phyloP scores from a whole-genome alignment of 2,329 filamentous ascomycete genomes.

The Calcarisporium arbuscula region DNA sequence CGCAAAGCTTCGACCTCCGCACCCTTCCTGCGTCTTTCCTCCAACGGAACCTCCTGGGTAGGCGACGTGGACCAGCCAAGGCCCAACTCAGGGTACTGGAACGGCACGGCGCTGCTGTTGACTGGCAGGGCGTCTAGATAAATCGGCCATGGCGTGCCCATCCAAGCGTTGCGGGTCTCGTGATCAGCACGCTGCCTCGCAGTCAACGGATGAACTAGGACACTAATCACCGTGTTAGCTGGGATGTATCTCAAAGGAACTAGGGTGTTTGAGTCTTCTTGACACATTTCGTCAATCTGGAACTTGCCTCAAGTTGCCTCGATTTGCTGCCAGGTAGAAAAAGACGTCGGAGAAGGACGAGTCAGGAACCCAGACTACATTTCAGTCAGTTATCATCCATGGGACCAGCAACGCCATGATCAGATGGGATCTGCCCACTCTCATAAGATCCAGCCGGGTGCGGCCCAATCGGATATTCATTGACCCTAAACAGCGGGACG shows the following conservation, averaged over 20 bases:
- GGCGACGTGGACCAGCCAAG: constrained; percentile 22
- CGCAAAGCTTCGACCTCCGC: constrained; percentile 22
- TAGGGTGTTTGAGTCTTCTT: too few relatives aligned
- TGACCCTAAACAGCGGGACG: constrained; percentile 24
- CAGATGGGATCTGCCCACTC: too few relatives aligned
- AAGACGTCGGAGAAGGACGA: constrained; percentile 28
- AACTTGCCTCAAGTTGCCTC: constrained; percentile 21
- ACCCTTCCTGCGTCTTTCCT: constrained; percentile 22
- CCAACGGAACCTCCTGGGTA: constrained; percentile 21
- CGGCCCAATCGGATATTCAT: constrained; percentile 25
- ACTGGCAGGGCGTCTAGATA: constrained; percentile 21
- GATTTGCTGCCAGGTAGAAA: constrained; percentile 25
- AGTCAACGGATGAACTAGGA: constrained; percentile 25
- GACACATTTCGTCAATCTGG: too few relatives aligned
- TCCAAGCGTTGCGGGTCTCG: constrained; percentile 25
- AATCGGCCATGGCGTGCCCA: constrained; percentile 27
- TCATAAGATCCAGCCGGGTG: constrained; percentile 28
- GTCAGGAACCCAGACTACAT: constrained; percentile 25
- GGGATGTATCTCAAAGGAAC: background rate
- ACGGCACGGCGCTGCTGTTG: constrained; percentile 18
- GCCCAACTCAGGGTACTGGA: constrained; percentile 25
- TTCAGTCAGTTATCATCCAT: too few relatives aligned
- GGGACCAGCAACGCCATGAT: too few relatives aligned
- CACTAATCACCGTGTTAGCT: constrained; percentile 9
- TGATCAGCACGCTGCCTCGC: constrained; percentile 23